Evolutionary conservation across 345 rosid species (phyloP), one percentile per base, ranked within the genome.

Genomic region (Ailanthus altissimus): DNA sequence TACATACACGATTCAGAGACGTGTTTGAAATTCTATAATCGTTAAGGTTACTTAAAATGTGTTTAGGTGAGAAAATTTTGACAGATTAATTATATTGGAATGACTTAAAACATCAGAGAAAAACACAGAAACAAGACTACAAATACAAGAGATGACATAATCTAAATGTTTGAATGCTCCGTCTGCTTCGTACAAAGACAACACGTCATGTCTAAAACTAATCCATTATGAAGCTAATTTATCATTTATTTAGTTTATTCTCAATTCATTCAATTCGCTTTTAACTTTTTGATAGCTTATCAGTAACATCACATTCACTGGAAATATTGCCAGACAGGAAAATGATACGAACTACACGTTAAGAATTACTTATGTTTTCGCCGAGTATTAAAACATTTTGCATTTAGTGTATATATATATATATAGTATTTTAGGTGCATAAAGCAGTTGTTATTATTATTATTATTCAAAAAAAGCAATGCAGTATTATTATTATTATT

Each of bases 151-250:
- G 16, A 18, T 5, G 23, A 21, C 62, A 16, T 3, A 26, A 16
- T 8, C 23, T 18, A 15, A n/a, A 40, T 67, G 60, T 12, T 32
- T 16, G 28, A 45, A 26, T 45, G 67, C 13, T 26, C 67, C 16
- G 18, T 70, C 51, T 70, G 65, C 53, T 73, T 59, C 11, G 15
- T 45, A 16, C 38, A 23, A 49, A 73, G 67, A 50, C 56, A 18
- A 72, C n/a, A 57, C 57, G 53, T 72, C 53, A 42, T 61, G 5
- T 8, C 53, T 42, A n/a, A 72, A 72, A 72, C 75, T 72, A 72
- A 72, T 58, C 0, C 26, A 43, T 12, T 18, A 72, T 57, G 8
- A 58, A 56, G n/a, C 13, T 57, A 56, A 42, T n/a, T 56, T 8
- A n/a, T 8, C 38, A 23, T 72, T 26, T 5, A 40, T 38, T 32